Evolutionary conservation across 192 early-diverging fungal genomes (phyloP).

Genomic region (Gigaspora rosea): DNA sequence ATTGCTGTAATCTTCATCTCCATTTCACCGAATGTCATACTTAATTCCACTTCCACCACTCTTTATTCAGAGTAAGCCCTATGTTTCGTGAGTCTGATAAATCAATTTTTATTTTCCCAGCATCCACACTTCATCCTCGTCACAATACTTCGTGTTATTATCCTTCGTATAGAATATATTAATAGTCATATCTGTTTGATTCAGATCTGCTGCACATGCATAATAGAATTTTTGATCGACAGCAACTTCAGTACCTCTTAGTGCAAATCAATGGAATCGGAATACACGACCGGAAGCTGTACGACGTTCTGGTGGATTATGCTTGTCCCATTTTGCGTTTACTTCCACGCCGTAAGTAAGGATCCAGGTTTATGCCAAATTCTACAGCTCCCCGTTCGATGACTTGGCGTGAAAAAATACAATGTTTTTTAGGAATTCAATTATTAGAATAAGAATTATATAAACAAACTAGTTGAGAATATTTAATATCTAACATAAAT

Average conservation of each 20-base stretch:
- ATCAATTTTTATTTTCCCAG: constrained; percentile 29
- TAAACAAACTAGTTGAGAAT: too few species aligned
- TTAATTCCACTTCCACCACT: not conserved
- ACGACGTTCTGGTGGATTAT: constrained; percentile 26
- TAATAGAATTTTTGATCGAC: constrained; percentile 30
- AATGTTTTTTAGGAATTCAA: too few species aligned
- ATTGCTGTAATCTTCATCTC: too few species aligned
- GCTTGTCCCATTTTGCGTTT: constrained; percentile 8
- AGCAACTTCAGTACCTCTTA: constrained; percentile 17
- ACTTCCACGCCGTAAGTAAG: constrained; percentile 21
- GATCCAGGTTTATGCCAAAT: constrained; percentile 20
- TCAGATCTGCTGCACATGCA: not conserved
- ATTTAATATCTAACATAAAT: constrained; percentile 32
- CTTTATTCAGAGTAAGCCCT: too few species aligned
- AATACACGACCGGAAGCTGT: not conserved
- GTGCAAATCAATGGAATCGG: constrained; percentile 23
- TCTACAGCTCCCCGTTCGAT: constrained; percentile 51
- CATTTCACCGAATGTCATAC: too few species aligned
- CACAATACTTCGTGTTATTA: constrained; percentile 27
- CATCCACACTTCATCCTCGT: constrained; percentile 29
- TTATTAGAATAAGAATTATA: too few species aligned
- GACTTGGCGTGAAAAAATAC: constrained; percentile 19
- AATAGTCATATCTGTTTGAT: constrained; percentile 25
- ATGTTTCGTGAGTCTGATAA: constrained; percentile 26
- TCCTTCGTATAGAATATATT: constrained; percentile 16